phyloP scores from a whole-genome alignment of 345 rosid species.

The Eucalyptus tenuipes region DNA sequence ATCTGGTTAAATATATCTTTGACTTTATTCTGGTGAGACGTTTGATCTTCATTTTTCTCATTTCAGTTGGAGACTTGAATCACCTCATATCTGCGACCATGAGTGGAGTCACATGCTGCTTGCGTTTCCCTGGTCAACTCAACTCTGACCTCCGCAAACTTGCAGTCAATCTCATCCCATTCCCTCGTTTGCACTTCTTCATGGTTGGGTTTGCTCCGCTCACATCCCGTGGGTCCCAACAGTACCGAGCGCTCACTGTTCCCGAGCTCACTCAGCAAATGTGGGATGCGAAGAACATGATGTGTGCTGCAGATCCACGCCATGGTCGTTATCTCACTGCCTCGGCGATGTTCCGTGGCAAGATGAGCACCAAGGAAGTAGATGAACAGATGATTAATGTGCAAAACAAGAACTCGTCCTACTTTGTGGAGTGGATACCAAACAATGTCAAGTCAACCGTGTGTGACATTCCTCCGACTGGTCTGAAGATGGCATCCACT shows the following conservation, averaged over 20 bases:
- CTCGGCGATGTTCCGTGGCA: slow-evolving; percentile 74
- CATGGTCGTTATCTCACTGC: slow-evolving; percentile 48
- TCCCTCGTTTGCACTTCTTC: slow-evolving; percentile 71
- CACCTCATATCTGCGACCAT: slow-evolving; percentile 72
- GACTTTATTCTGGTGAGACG: neutral
- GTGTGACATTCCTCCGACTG: slow-evolving; percentile 71
- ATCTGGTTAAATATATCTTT: neutral
- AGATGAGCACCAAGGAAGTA: slow-evolving; percentile 51
- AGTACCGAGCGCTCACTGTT: slow-evolving; percentile 58
- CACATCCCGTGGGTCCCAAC: slow-evolving; percentile 72
- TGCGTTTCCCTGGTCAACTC: slow-evolving; percentile 68
- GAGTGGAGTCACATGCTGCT: slow-evolving; percentile 76
- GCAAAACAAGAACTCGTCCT: slow-evolving; percentile 73
- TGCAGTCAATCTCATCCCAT: slow-evolving; percentile 62
- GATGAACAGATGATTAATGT: slow-evolving; percentile 71
- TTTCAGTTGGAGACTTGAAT: slow-evolving; percentile 57
- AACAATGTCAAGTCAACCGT: slow-evolving; percentile 73
- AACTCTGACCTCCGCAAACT: slow-evolving; percentile 71
- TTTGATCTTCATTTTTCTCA: neutral
- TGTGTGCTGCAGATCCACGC: slow-evolving; percentile 45
- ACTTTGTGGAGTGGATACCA: slow-evolving; percentile 77
- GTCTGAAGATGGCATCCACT: slow-evolving; percentile 74
- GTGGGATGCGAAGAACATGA: slow-evolving; percentile 48
- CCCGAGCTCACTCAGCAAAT: slow-evolving; percentile 60
- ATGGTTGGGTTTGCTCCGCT: slow-evolving; percentile 72